A percentile compares a stretch with the other conserved stretches of the same genome.
These are phyloP conservation scores for Tephrocybe sp. DNA, from an alignment of 768 basidiomycete genomes.

Conservation along the genomic window DNA sequence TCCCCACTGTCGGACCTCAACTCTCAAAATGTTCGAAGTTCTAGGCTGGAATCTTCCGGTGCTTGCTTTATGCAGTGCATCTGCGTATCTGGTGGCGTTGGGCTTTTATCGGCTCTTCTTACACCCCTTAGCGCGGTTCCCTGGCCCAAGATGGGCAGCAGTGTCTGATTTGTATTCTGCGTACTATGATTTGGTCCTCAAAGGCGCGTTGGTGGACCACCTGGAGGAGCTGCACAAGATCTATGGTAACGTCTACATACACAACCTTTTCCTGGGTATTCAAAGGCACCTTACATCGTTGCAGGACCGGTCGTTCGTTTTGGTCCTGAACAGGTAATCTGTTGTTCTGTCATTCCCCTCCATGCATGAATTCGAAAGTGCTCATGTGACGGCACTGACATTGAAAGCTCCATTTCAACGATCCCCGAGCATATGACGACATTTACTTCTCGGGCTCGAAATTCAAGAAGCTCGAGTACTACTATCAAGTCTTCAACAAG, in stretches of 20 bases:
- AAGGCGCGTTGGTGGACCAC: conserved; percentile 3
- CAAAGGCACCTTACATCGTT: neutral
- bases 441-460: conserved; percentile 5
- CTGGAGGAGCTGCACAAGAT: conserved; percentile 6
- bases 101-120: neutral
- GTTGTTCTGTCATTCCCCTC: neutral
- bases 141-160: conserved; percentile 12
- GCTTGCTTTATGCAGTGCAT: neutral
- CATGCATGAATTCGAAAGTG: neutral
- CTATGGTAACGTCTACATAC: conserved; percentile 8
- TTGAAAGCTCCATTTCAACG: conserved; percentile 7
- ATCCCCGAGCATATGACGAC: neutral
- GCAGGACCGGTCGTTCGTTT: neutral
- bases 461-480: conserved; percentile 2
- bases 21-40: too few relatives aligned
- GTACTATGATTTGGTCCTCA: conserved; percentile 4
- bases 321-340: neutral
- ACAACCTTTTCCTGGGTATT: too few relatives aligned
- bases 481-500: conserved; percentile 6
- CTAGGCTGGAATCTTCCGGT: too few relatives aligned
- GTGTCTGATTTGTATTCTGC: conserved; percentile 2
- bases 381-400: neutral
- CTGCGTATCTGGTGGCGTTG: neutral
- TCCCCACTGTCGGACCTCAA: too few relatives aligned
- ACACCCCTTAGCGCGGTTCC: conserved; percentile 7